phyloP scores from a whole-genome alignment of 768 basidiomycete genomes.

The Xerocomellus chrysenteron region DNA sequence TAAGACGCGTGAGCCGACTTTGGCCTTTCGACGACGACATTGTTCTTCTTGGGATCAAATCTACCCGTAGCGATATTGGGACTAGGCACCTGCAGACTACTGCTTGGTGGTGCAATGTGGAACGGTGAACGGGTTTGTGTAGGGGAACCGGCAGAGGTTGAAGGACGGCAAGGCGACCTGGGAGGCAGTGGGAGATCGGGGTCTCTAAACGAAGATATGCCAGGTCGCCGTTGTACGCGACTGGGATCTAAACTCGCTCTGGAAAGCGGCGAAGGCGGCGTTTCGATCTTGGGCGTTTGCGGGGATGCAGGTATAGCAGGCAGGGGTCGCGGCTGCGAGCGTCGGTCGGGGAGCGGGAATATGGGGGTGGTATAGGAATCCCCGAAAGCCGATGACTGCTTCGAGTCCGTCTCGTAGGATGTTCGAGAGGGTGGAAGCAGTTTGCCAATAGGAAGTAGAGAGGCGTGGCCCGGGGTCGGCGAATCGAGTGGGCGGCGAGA shows the following conservation, averaged over 20 bases:
- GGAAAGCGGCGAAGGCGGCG: slow-evolving; percentile 19
- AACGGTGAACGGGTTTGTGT: slow-evolving; percentile 9
- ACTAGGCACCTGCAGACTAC: slow-evolving; percentile 1
- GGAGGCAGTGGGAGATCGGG: background rate
- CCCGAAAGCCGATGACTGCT: slow-evolving; percentile 24
- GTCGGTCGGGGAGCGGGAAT: slow-evolving; percentile 12
- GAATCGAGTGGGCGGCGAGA: slow-evolving; percentile 23
- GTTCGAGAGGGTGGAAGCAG: background rate
- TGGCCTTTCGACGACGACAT: slow-evolving; percentile 12
- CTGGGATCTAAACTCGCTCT: slow-evolving; percentile 19
- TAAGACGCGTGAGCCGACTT: slow-evolving; percentile 30
- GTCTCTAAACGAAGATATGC: slow-evolving; percentile 1
- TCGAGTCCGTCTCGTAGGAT: slow-evolving; percentile 17
- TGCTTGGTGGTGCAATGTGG: background rate
- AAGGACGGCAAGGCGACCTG: slow-evolving; percentile 33
- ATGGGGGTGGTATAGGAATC: slow-evolving; percentile 5
- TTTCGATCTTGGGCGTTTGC: slow-evolving; percentile 15
- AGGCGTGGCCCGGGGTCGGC: slow-evolving; percentile 4
- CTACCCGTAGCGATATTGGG: background rate
- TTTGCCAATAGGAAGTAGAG: slow-evolving; percentile 18
- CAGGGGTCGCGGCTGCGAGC: slow-evolving; percentile 16
- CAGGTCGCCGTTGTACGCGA: slow-evolving; percentile 13
- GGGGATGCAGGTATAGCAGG: slow-evolving; percentile 34
- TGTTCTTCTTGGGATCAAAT: background rate
- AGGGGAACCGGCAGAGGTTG: slow-evolving; percentile 39